phyloP scores from a whole-genome alignment of 2,329 filamentous ascomycete genomes.

The Diaporthe australafricana region DNA sequence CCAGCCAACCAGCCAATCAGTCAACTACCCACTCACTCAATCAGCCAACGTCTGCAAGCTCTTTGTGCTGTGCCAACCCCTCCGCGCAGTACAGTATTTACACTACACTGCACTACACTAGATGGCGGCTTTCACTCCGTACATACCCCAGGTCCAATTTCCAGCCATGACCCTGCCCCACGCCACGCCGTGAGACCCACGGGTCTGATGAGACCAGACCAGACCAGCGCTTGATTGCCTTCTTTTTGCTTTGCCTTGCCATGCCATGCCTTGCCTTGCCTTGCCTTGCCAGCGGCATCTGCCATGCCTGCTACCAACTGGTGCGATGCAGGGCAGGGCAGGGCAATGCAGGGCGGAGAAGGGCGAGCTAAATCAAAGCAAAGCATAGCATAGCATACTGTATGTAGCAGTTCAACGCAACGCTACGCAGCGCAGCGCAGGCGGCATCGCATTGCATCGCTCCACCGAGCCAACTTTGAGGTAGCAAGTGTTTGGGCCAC shows the following conservation, averaged over 20 bases:
- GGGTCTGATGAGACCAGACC: background rate
- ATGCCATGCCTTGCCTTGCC: too few relatives aligned
- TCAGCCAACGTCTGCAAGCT: too few relatives aligned
- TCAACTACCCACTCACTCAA: background rate
- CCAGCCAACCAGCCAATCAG: background rate
- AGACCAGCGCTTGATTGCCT: background rate
- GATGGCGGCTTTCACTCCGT: background rate
- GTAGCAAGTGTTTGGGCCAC: constrained; percentile 6
- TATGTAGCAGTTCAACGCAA: background rate
- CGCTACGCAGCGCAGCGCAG: background rate
- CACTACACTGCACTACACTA: too few relatives aligned
- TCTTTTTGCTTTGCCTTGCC: background rate
- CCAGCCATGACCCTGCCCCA: background rate
- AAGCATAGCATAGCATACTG: background rate
- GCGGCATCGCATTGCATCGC: constrained; percentile 9
- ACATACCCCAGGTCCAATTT: too few relatives aligned
- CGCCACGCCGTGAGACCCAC: background rate
- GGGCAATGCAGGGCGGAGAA: background rate
- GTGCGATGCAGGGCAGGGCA: background rate
- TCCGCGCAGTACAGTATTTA: too few relatives aligned
- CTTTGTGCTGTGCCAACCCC: background rate
- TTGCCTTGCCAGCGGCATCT: background rate
- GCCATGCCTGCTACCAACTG: background rate
- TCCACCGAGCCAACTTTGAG: constrained; percentile 8
- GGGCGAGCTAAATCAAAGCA: background rate